phyloP scores from a whole-genome alignment of 768 basidiomycete genomes.

The Tricholoma furcatifolium region DNA sequence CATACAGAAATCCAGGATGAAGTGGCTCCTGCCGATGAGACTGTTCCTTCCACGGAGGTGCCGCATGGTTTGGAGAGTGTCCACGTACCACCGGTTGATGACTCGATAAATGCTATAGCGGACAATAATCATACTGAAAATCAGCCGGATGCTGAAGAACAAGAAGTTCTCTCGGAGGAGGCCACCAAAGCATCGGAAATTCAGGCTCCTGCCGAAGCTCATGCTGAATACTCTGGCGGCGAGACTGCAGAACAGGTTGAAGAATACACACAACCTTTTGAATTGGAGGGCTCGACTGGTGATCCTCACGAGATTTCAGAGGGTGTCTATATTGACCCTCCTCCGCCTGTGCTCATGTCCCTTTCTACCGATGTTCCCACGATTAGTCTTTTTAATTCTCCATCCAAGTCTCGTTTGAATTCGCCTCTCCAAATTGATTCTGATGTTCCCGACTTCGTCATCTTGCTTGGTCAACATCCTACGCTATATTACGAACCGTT shows the following conservation, averaged over 20 bases:
- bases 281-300: conserved; percentile 17
- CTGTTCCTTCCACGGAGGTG: too few species aligned
- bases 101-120: neutral
- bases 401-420: conserved; percentile 26
- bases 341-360: conserved; percentile 63
- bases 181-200: neutral
- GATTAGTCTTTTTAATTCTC: conserved; percentile 59
- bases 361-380: conserved; percentile 35
- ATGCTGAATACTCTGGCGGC: neutral
- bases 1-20: neutral
- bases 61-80: too few species aligned
- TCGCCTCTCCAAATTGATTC: conserved; percentile 23
- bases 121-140: neutral
- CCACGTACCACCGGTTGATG: too few species aligned
- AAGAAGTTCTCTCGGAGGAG: neutral
- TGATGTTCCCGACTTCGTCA: conserved; percentile 22
- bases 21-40: neutral
- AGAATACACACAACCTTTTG: neutral
- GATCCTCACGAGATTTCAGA: conserved; percentile 63
- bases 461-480: conserved; percentile 62
- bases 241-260: neutral
- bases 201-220: neutral
- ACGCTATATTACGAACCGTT: conserved; percentile 79
- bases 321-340: conserved; percentile 73
- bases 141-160: neutral